These are phyloP conservation scores for Closterium sp. DNA, from an alignment of 139 green algal species.

Conservation along the genomic window DNA sequence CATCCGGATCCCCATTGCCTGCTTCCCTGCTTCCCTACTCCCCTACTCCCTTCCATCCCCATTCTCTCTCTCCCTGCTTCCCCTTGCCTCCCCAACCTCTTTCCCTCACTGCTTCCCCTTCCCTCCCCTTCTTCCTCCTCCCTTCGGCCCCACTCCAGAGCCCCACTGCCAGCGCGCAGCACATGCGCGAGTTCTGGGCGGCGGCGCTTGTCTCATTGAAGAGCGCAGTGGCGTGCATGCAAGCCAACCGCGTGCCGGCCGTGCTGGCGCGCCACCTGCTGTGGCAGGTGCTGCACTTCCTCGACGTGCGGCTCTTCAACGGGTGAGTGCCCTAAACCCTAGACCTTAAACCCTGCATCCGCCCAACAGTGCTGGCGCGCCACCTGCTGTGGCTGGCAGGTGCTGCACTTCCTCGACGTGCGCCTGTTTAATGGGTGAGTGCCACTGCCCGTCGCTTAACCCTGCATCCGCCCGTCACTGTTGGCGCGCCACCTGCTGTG, in stretches of 20 bases:
- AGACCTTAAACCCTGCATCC: too few species aligned
- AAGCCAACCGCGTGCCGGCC: conserved; percentile 75
- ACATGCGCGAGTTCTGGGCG: not conserved
- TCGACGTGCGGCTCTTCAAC: conserved; percentile 97
- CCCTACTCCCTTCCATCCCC: too few species aligned
- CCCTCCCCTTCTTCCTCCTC: not conserved
- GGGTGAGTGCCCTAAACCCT: too few species aligned
- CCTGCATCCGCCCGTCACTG: too few species aligned
- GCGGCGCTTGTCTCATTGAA: not conserved
- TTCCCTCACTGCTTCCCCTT: not conserved
- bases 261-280: conserved; percentile 72
- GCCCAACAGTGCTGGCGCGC: conserved; percentile 82
- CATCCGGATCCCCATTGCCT: too few species aligned
- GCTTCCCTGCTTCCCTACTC: too few species aligned
- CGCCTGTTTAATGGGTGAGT: too few species aligned
- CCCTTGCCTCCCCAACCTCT: too few species aligned
- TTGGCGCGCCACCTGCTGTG: too few species aligned
- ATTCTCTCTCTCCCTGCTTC: too few species aligned
- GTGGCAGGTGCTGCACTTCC: conserved; percentile 74
- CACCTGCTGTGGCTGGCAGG: conserved; percentile 50
- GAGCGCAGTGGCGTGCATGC: conserved; percentile 44
- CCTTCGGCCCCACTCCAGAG: not conserved
- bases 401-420: conserved; percentile 58
- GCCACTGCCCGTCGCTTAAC: too few species aligned
- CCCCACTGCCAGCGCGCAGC: not conserved